phyloP scores from a whole-genome alignment of 2,329 filamentous ascomycete species.

The Nemania abortiva region DNA sequence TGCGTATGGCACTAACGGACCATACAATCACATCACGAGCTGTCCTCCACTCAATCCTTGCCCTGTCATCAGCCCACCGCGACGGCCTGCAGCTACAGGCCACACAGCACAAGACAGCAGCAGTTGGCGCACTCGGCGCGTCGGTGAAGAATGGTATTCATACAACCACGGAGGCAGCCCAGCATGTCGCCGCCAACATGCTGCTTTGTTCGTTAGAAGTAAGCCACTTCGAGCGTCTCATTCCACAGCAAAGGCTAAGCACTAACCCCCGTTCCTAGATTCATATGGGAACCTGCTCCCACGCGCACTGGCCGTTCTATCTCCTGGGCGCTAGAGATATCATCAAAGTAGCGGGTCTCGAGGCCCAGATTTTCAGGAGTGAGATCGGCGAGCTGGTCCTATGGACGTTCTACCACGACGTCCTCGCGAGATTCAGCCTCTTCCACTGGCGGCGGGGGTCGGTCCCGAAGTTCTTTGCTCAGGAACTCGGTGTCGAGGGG shows the following conservation, averaged over 20 bases:
- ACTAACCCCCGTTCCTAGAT: constrained; percentile 15
- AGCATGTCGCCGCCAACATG: constrained; percentile 36
- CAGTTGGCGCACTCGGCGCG: constrained; percentile 31
- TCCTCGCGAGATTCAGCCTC: constrained; percentile 30
- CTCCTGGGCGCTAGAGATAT: constrained; percentile 33
- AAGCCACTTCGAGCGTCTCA: neutral
- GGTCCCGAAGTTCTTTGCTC: constrained; percentile 2
- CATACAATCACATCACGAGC: constrained; percentile 31
- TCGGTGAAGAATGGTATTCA: constrained; percentile 27
- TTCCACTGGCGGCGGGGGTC: constrained; percentile 33
- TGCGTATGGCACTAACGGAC: constrained; percentile 27
- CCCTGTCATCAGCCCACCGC: constrained; percentile 33
- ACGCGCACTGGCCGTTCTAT: constrained; percentile 35
- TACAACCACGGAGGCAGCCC: constrained; percentile 25
- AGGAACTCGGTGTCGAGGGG: constrained; percentile 22
- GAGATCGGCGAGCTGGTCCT: constrained; percentile 29
- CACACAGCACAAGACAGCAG: constrained; percentile 32
- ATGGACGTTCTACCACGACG: constrained; percentile 35
- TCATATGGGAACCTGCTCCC: constrained; percentile 27
- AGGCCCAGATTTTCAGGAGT: constrained; percentile 12
- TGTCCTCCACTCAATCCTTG: constrained; percentile 35
- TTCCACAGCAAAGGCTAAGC: neutral
- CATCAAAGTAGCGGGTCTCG: constrained; percentile 16
- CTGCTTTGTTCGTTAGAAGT: constrained; percentile 36
- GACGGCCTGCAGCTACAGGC: constrained; percentile 34